Conservation (phyloP, 768 basidiomycete species). For the Termitomyces sp. region DNA sequence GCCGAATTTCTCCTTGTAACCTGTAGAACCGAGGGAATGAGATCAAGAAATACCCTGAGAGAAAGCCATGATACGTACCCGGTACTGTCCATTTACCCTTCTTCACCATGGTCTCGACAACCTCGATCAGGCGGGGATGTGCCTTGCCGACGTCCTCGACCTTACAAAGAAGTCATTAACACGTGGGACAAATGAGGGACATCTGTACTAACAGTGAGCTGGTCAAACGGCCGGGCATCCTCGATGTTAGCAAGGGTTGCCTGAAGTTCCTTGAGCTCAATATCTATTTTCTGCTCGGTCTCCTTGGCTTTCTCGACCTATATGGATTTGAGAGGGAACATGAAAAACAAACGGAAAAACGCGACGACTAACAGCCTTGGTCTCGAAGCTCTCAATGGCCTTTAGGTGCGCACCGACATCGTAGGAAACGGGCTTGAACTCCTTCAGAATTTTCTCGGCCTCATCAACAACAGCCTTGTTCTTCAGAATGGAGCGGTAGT, state of each 20-base stretch:
- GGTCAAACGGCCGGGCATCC: conserved; percentile 95
- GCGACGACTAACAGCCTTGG: conserved; percentile 73
- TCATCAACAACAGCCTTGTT: conserved; percentile 91
- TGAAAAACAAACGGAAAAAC: conserved; percentile 2
- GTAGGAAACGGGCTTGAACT: conserved; percentile 93
- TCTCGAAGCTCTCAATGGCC: conserved; percentile 95
- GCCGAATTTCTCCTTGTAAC: conserved; percentile 96
- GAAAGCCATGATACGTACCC: conserved; percentile 39
- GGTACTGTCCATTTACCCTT: conserved; percentile 99
- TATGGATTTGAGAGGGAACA: neutral
- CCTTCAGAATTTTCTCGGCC: conserved; percentile 81
- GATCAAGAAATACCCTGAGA: neutral
- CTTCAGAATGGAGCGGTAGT: conserved; percentile 90
- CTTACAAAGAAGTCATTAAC: conserved; percentile 29
- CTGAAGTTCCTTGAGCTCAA: conserved; percentile 87
- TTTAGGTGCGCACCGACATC: conserved; percentile 87
- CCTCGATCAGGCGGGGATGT: conserved; percentile 86
- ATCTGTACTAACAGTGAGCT: conserved; percentile 66
- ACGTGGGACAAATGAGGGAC: neutral
- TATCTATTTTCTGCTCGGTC: conserved; percentile 84
- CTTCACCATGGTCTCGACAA: conserved; percentile 91
- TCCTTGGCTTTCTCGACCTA: conserved; percentile 87
- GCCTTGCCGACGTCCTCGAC: conserved; percentile 87
- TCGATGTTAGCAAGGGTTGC: conserved; percentile 95
- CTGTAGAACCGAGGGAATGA: conserved; percentile 25